Conservation (phyloP, 208 protist genomes). For the Plasmodiophora brassicae region DNA sequence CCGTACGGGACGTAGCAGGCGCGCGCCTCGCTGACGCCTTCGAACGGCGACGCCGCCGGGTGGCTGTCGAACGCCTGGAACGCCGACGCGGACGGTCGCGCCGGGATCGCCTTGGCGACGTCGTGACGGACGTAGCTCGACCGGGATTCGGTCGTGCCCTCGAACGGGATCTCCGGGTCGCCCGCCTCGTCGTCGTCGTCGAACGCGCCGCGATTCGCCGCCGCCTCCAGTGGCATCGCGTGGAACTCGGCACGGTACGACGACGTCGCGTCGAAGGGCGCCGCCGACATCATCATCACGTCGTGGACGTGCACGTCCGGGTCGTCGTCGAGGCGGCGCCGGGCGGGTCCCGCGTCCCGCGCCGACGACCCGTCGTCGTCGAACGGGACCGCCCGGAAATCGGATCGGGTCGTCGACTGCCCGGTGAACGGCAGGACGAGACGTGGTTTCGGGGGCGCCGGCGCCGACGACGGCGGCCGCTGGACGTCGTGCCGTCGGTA, state of each 20-base stretch:
- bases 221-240: not conserved
- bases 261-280: not conserved
- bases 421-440: not conserved
- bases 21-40: not conserved
- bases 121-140: not conserved
- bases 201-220: not conserved
- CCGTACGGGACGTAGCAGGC: not conserved
- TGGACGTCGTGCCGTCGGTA: not conserved
- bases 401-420: not conserved
- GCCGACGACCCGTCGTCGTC: too few species aligned
- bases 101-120: not conserved
- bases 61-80: too few species aligned
- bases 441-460: not conserved
- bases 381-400: not conserved
- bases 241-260: not conserved
- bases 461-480: not conserved
- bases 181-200: not conserved
- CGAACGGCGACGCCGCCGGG: not conserved
- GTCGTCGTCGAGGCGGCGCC: not conserved
- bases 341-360: not conserved
- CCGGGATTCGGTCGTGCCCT: not conserved
- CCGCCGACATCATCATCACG: not conserved
- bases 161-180: not conserved
- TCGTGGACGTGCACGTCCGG: not conserved
- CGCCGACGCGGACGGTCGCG: not conserved